A percentile compares a stretch with the other conserved stretches of the same genome.
Evolutionary conservation across 768 basidiomycete genomes (phyloP).

Genomic region (Daedalea quercina): DNA sequence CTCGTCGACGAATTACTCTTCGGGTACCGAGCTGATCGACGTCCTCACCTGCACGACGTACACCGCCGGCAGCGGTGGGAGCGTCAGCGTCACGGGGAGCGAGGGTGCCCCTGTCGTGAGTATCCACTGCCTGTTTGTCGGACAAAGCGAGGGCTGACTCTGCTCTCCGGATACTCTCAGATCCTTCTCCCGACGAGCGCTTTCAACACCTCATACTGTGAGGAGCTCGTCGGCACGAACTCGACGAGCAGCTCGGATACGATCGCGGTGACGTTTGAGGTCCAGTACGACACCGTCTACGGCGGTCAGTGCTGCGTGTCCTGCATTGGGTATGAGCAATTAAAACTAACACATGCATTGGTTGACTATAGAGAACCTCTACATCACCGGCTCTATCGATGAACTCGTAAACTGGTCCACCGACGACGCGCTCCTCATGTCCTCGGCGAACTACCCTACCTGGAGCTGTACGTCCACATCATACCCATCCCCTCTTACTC

Average conservation of each 20-base stretch:
- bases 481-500: background rate
- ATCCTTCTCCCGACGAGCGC: background rate
- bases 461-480: conserved; percentile 59
- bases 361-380: conserved; percentile 52
- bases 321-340: background rate
- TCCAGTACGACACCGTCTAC: conserved; percentile 49
- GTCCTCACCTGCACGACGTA: conserved; percentile 41
- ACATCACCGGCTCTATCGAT: conserved; percentile 52
- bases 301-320: conserved; percentile 41
- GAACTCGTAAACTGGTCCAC: conserved; percentile 55
- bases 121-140: background rate
- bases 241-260: too few species aligned
- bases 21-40: conserved; percentile 41
- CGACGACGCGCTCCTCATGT: conserved; percentile 47
- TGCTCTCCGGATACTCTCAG: background rate
- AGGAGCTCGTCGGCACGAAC: background rate
- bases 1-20: conserved; percentile 30
- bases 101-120: conserved; percentile 25
- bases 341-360: too few species aligned
- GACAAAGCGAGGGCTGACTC: too few species aligned
- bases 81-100: conserved; percentile 31
- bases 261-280: conserved; percentile 56
- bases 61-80: conserved; percentile 33
- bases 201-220: background rate
- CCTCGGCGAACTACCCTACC: conserved; percentile 49